A percentile compares a stretch with the other conserved stretches of the same genome.
Evolutionary conservation across 805 yeast genomes (phyloP).

Genomic region (Grigorovia humatica): DNA sequence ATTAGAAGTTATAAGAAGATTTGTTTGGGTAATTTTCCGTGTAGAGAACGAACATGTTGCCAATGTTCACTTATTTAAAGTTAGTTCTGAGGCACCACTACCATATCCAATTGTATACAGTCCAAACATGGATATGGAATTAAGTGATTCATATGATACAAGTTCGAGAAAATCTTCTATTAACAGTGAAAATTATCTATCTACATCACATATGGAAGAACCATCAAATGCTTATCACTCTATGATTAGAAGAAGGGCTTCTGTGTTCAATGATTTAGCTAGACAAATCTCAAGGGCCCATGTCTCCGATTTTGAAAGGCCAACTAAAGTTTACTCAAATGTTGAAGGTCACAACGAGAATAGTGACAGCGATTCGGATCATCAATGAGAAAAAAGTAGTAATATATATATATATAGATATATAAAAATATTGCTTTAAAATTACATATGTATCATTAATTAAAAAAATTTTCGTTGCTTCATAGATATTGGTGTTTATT

Average conservation of each 20-base stretch:
- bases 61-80: conserved; percentile 74
- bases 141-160: background rate
- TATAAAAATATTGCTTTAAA: background rate
- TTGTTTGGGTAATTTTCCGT: conserved; percentile 84
- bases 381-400: background rate
- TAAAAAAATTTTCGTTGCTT: background rate
- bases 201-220: conserved; percentile 5
- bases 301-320: conserved; percentile 74
- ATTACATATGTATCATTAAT: no score
- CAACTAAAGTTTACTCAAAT: conserved; percentile 11
- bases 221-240: conserved; percentile 18
- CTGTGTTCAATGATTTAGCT: conserved; percentile 18
- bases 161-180: background rate
- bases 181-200: background rate
- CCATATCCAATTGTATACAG: conserved; percentile 46
- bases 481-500: background rate
- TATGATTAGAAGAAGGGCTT: conserved; percentile 16
- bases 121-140: conserved; percentile 1
- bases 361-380: conserved; percentile 14
- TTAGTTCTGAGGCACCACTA: conserved; percentile 75
- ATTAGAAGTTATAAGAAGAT: conserved; percentile 74
- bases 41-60: conserved; percentile 95
- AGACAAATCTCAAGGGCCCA: conserved; percentile 64
- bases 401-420: conserved; percentile 3
- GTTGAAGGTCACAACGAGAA: background rate